Evolutionary conservation across 2,329 filamentous ascomycete species (phyloP).

Genomic region (Apiospora phragmitis): DNA sequence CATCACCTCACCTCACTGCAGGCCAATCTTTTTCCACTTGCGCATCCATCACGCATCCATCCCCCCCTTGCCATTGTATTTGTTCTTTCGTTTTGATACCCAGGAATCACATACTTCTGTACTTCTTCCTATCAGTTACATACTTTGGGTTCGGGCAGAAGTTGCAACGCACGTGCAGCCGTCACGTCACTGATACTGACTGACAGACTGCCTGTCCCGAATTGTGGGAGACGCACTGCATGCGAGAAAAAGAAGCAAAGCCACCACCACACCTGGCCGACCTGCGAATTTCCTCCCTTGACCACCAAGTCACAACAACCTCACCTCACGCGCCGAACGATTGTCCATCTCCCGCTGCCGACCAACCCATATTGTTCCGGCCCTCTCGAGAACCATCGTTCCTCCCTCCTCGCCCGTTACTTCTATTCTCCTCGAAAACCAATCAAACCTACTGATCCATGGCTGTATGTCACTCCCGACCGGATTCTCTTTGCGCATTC

Average conservation of each 20-base stretch:
- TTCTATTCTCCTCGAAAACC: slow-evolving; percentile 2
- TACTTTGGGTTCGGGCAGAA: not conserved
- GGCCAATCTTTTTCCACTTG: not conserved
- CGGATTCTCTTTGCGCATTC: slow-evolving; percentile 10
- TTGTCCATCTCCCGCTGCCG: slow-evolving; percentile 5
- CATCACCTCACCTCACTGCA: slow-evolving; percentile 3
- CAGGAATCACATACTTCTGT: slow-evolving; percentile 4
- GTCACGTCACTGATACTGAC: not conserved
- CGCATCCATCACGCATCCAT: slow-evolving; percentile 5
- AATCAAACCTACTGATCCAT: slow-evolving; percentile 18
- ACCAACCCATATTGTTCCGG: not conserved
- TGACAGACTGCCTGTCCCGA: not conserved
- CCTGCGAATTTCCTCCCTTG: slow-evolving; percentile 4
- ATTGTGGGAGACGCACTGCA: slow-evolving; percentile 1
- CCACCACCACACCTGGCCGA: not conserved
- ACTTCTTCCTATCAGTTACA: not conserved
- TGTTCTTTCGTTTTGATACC: slow-evolving; percentile 11
- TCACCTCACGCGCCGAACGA: slow-evolving; percentile 5
- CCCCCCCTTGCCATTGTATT: not conserved
- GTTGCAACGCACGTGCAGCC: not conserved
- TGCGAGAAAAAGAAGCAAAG: slow-evolving; percentile 7
- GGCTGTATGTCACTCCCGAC: slow-evolving; percentile 20
- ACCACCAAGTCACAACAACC: slow-evolving; percentile 6
- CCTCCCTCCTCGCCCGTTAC: not conserved
- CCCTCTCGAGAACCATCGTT: not conserved